Percentiles rank a stretch among this genome's conserved stretches.
phyloP scores from a whole-genome alignment of 2,329 filamentous ascomycete genomes.

The Pseudonectria buxi region DNA sequence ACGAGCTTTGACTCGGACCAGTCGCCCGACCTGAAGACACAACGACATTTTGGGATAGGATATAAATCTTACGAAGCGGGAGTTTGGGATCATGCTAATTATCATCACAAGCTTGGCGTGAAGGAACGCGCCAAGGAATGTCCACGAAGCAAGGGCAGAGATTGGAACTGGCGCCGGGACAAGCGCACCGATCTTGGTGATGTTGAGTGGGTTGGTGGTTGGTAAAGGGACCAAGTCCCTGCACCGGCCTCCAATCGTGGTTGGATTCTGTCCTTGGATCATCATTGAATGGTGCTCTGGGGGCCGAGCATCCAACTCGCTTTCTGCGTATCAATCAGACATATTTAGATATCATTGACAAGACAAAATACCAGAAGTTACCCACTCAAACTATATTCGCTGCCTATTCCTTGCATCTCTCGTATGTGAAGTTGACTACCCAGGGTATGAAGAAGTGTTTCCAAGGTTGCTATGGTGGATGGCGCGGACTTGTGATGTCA shows the following conservation, averaged over 20 bases:
- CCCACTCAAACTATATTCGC: conserved; percentile 44
- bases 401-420: conserved; percentile 1
- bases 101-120: conserved; percentile 25
- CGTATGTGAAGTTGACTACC: neutral
- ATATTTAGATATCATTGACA: conserved; percentile 32
- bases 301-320: conserved; percentile 46
- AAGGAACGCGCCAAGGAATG: conserved; percentile 46
- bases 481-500: too few relatives aligned
- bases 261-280: conserved; percentile 33
- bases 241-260: conserved; percentile 51
- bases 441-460: too few relatives aligned
- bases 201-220: conserved; percentile 92
- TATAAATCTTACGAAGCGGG: conserved; percentile 43
- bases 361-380: conserved; percentile 57
- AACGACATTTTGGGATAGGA: conserved; percentile 43
- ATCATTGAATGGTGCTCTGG: conserved; percentile 17
- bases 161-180: conserved; percentile 58
- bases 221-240: conserved; percentile 54
- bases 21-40: conserved; percentile 41
- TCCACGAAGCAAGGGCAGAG: conserved; percentile 52
- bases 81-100: conserved; percentile 40
- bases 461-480: too few relatives aligned
- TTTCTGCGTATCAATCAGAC: conserved; percentile 55
- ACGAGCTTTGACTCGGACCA: conserved; percentile 45
- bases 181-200: conserved; percentile 64